Percentiles rank a stretch among this genome's conserved stretches.
phyloP scores from a whole-genome alignment of 345 rosid genomes.

The Bruguiera sexangula region DNA sequence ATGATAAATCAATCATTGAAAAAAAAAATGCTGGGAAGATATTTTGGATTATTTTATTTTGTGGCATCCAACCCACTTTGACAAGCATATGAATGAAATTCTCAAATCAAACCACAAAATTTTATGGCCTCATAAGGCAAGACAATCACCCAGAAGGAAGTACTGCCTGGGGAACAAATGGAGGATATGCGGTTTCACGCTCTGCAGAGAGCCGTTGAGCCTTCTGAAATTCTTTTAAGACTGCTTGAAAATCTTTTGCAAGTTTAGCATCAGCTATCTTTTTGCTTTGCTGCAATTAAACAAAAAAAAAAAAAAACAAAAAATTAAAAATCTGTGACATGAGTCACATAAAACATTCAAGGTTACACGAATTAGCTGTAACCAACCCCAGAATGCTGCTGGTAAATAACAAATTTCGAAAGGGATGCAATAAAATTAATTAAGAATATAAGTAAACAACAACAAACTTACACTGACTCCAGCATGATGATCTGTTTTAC shows the following conservation, averaged over 20 bases:
- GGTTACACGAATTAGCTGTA: background rate
- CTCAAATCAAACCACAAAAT: background rate
- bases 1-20: background rate
- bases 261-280: conserved; percentile 95
- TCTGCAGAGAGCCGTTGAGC: conserved; percentile 97
- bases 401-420: background rate
- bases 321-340: background rate
- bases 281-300: conserved; percentile 63
- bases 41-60: background rate
- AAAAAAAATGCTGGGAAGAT: background rate
- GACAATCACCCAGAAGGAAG: conserved; percentile 64
- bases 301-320: background rate
- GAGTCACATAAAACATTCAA: background rate
- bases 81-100: background rate
- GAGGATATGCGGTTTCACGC: conserved; percentile 87
- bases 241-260: conserved; percentile 94
- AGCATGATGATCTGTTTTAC: conserved; percentile 74
- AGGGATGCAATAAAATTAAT: background rate
- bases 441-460: background rate
- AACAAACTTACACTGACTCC: conserved; percentile 51
- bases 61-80: background rate
- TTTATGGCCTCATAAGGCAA: background rate
- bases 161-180: conserved; percentile 61
- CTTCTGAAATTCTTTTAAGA: conserved; percentile 94
- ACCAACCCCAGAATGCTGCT: background rate